Conservation (phyloP, 495 filamentous ascomycete genomes). For the Aspergillus saccharolyticus region DNA sequence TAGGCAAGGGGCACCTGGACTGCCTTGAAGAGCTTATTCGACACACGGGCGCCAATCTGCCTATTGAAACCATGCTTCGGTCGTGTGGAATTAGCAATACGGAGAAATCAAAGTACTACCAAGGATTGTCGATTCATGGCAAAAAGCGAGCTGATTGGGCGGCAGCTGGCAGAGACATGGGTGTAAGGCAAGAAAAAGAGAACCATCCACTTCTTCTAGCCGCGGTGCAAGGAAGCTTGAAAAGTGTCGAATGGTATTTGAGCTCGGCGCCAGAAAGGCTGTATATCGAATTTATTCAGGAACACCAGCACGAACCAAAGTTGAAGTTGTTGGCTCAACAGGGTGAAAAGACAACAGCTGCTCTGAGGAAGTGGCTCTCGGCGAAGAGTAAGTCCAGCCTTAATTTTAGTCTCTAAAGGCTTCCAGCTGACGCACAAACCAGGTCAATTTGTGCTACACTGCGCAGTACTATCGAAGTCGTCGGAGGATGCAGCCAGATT, state of each 20-base stretch:
- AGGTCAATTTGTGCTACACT: constrained; percentile 63
- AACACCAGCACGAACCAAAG: constrained; percentile 49
- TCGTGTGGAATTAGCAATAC: constrained; percentile 49
- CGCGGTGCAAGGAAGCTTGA: constrained; percentile 51
- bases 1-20: constrained; percentile 36
- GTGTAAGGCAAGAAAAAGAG: constrained; percentile 16
- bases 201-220: constrained; percentile 55
- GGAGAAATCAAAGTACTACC: constrained; percentile 63
- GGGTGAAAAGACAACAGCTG: constrained; percentile 53
- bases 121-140: constrained; percentile 65
- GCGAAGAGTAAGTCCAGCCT: neutral
- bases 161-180: constrained; percentile 40
- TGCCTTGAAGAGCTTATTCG: constrained; percentile 49
- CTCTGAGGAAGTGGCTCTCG: constrained; percentile 55
- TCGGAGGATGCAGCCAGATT: constrained; percentile 43
- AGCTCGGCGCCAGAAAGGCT: constrained; percentile 55
- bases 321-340: constrained; percentile 50
- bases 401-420: neutral
- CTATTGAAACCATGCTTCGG: constrained; percentile 56
- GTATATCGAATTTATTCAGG: constrained; percentile 59
- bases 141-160: constrained; percentile 65
- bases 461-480: constrained; percentile 48
- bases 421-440: constrained; percentile 2
- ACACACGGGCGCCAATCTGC: constrained; percentile 56
- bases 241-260: constrained; percentile 64